Evolutionary conservation across 495 filamentous ascomycete genomes (phyloP), one percentile per base, ranked within the genome.

Genomic region (Penicillium robsamsonii): DNA sequence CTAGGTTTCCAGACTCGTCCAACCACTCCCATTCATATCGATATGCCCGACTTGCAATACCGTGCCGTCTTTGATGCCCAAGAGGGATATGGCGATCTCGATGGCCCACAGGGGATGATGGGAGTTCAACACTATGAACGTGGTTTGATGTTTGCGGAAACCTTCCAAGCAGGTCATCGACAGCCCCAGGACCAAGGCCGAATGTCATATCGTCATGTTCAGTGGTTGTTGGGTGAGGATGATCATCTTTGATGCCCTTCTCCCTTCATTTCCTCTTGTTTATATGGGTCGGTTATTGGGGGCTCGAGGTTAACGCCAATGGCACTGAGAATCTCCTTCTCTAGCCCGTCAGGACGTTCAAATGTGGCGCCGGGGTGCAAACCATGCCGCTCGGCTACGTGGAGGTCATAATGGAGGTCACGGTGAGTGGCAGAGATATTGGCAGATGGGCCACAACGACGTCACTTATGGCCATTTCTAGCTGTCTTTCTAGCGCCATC

Each of bases 1-100:
- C 76, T 50, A 1, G 47, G 47, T 5, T 50, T 50, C 47, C 47
- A 50, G 20, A 25, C 4, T 38, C 47, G 47, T 27, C 47, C 33
- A 10, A 25, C n/a, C 12, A 29, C 11, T 0, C 47, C 47, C 5
- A 50, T 50, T 17, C 2, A 25, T 50, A 50, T 50, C 6, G 22
- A 50, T 18, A 50, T 40, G 47, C 22, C 47, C 0, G 47, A 50
- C 47, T 50, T 50, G 33, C 47, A 50, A 25, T 50, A 50, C 31
- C 9, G 33, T 25, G 20, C 47, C 2, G 31, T 50, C 20, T 50
- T 50, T 17, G 33, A 40, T 25, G 47, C 31, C 13, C 47, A 38
- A 15, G 11, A 22, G 5, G 30, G 13, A 3, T 50, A 50, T 50
- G 33, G 47, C 15, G 33, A 11, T 7, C n/a, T 38, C 2, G 47